These are phyloP conservation scores for Ceratocystis cacaofunesta DNA, from an alignment of 2,329 filamentous ascomycete genomes.

Conservation along the genomic window DNA sequence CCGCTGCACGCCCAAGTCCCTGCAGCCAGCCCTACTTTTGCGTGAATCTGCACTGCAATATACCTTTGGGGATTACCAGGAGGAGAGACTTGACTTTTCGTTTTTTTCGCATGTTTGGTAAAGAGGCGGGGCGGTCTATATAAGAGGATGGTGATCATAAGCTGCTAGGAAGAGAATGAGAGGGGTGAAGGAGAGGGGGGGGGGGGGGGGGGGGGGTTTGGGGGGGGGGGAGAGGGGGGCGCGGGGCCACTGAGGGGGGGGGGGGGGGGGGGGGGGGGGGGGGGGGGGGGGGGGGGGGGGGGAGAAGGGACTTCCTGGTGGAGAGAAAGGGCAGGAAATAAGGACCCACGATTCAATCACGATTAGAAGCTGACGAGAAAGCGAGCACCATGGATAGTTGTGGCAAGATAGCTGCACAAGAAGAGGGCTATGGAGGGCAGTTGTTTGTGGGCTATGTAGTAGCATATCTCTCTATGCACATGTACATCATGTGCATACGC, in stretches of 20 bases:
- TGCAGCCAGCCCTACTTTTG: constrained; percentile 2
- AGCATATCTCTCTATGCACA: not conserved
- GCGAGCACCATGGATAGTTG: not conserved
- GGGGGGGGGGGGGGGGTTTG: not conserved
- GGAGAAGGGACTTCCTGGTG: not conserved
- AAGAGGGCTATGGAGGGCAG: not conserved
- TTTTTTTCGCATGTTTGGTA: not conserved
- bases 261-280: no score
- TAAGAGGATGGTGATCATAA: not conserved
- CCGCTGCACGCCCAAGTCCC: not conserved
- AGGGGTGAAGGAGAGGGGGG: not conserved
- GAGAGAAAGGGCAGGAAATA: not conserved
- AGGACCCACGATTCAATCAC: not conserved
- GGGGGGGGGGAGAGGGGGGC: no score
- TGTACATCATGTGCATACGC: not conserved
- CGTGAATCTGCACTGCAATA: not conserved
- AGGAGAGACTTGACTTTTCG: not conserved
- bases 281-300: not conserved
- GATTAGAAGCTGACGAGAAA: not conserved
- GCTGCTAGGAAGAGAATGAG: not conserved
- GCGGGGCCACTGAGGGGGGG: no score
- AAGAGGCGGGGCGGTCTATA: not conserved
- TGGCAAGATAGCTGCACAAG: not conserved
- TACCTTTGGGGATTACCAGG: not conserved
- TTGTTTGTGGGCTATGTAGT: not conserved